Evolutionary conservation across 148 eudicot genomes (phyloP).

Genomic region (Chenopodium album): DNA sequence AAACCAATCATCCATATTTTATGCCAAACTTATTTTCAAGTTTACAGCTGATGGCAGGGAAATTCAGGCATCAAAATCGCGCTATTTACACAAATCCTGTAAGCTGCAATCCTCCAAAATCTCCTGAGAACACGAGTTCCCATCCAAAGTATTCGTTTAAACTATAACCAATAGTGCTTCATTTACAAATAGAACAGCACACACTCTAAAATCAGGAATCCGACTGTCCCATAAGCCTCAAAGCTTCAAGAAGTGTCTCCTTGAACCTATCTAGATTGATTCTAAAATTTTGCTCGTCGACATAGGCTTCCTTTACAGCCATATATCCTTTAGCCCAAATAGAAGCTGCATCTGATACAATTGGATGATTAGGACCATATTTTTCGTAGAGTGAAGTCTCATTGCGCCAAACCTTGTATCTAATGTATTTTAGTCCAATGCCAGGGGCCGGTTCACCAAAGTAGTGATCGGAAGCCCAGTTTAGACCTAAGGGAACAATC

Average conservation of each 20-base stretch:
- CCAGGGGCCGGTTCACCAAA: conserved; percentile 52
- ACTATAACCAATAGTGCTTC: background rate
- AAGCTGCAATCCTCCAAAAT: conserved; percentile 4
- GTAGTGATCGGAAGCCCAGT: conserved; percentile 43
- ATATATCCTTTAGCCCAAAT: conserved; percentile 37
- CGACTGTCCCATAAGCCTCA: conserved; percentile 31
- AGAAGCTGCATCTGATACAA: conserved; percentile 36
- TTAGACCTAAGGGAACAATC: conserved; percentile 53
- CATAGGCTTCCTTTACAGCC: conserved; percentile 41
- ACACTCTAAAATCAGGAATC: conserved; percentile 5
- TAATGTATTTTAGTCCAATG: conserved; percentile 51
- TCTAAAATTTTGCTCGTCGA: conserved; percentile 51
- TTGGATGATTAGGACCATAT: conserved; percentile 44
- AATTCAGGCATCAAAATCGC: background rate
- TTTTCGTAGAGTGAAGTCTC: conserved; percentile 51
- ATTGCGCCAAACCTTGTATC: conserved; percentile 53
- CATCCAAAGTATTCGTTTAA: background rate
- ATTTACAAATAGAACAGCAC: conserved; percentile 5
- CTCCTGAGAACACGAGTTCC: conserved; percentile 7
- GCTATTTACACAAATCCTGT: conserved; percentile 13
- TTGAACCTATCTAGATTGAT: conserved; percentile 43
- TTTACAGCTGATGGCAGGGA: background rate
- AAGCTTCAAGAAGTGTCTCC: conserved; percentile 46
- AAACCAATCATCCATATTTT: background rate
- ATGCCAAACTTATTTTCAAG: background rate